phyloP scores from a whole-genome alignment of 2,329 filamentous ascomycete genomes.

The Xylariales sp. region DNA sequence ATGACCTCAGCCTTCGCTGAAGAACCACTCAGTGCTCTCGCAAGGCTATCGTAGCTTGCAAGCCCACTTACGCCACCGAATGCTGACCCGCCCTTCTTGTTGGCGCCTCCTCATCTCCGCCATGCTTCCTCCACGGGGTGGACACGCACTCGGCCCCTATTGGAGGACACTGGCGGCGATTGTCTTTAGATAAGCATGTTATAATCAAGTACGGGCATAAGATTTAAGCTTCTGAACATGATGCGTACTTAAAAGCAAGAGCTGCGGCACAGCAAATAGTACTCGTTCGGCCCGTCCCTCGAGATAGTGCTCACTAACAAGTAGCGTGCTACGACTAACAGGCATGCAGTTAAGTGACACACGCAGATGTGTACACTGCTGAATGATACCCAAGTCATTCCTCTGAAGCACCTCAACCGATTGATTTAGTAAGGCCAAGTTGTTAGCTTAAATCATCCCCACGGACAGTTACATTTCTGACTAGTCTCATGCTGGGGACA shows the following conservation, averaged over 20 bases:
- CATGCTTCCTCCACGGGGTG: slow-evolving; percentile 3
- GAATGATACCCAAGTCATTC: neutral
- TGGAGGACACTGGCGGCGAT: slow-evolving; percentile 4
- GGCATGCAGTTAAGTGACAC: no score
- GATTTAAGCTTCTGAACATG: neutral
- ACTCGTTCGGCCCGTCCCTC: slow-evolving; percentile 28
- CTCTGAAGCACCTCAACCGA: neutral
- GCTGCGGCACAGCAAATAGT: neutral
- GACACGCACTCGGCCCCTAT: slow-evolving; percentile 4
- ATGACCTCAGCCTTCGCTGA: slow-evolving; percentile 38
- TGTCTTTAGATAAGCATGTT: slow-evolving; percentile 5
- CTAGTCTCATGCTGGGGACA: neutral
- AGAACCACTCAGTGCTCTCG: slow-evolving; percentile 8
- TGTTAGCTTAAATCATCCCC: neutral
- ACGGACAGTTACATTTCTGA: neutral
- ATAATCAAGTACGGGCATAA: slow-evolving; percentile 9
- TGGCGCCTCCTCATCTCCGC: slow-evolving; percentile 14
- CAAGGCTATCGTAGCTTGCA: slow-evolving; percentile 21
- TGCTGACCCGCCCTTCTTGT: slow-evolving; percentile 12
- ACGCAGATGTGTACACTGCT: slow-evolving; percentile 3
- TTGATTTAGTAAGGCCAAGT: neutral
- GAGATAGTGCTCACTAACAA: slow-evolving; percentile 19
- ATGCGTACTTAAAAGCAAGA: neutral
- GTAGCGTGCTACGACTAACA: slow-evolving; percentile 10
- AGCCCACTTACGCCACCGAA: slow-evolving; percentile 8